These are phyloP conservation scores for Penicillium lividum DNA, from an alignment of 495 filamentous ascomycete species.

Conservation along the genomic window DNA sequence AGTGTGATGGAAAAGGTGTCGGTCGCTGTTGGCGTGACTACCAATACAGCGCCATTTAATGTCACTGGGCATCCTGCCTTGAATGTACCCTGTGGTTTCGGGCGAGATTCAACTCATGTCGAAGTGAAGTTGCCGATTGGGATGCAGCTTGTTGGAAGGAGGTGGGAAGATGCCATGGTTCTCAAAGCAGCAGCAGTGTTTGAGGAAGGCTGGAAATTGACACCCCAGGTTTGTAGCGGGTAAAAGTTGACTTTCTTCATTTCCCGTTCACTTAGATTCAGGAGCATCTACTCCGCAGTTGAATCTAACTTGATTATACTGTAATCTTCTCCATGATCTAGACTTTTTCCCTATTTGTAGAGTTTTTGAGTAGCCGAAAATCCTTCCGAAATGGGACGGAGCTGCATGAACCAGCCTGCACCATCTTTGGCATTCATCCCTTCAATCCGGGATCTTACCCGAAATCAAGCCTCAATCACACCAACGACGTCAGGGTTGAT, in stretches of 20 bases:
- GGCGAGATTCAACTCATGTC: conserved; percentile 31
- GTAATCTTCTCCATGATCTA: no score
- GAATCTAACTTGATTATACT: no score
- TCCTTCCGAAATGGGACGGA: background rate
- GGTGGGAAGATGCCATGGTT: conserved; percentile 44
- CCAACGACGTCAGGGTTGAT: background rate
- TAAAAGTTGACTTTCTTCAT: no score
- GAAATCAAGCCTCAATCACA: background rate
- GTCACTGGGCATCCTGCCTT: conserved; percentile 57
- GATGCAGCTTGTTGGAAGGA: conserved; percentile 56
- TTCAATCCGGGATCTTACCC: background rate
- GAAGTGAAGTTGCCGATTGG: conserved; percentile 52
- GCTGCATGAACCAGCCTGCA: background rate
- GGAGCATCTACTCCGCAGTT: no score
- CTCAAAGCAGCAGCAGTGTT: conserved; percentile 27
- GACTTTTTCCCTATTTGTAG: background rate
- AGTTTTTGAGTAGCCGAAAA: background rate
- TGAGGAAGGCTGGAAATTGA: conserved; percentile 12
- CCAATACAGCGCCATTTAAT: conserved; percentile 57
- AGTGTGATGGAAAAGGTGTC: conserved; percentile 35
- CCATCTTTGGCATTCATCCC: background rate
- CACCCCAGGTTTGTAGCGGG: background rate
- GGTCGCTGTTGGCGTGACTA: conserved; percentile 41
- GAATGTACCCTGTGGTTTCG: conserved; percentile 53
- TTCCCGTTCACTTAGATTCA: no score